Percentiles rank a stretch among this genome's conserved stretches.
Evolutionary conservation across 352 stramenopile species (phyloP).

Genomic region (Globisporangium solare): DNA sequence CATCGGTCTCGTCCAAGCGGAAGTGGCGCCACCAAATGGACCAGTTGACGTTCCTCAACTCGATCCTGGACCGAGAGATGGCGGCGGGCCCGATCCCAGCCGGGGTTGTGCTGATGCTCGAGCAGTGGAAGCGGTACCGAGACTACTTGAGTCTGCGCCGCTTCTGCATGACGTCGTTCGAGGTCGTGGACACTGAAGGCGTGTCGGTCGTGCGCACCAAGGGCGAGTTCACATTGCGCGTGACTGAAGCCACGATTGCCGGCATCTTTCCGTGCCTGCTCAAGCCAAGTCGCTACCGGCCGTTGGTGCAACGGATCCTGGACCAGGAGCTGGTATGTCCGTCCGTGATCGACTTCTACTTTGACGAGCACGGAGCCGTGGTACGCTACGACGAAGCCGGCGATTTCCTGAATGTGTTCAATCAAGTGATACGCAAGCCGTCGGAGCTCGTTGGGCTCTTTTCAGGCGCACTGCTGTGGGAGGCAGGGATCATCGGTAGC

Average conservation of each 20-base stretch:
- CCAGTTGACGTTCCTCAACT: constrained; percentile 9
- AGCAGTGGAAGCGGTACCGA: constrained; percentile 12
- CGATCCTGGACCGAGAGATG: constrained; percentile 10
- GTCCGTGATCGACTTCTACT: constrained; percentile 21
- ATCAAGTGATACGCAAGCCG: background rate
- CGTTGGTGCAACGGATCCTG: constrained; percentile 15
- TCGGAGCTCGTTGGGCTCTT: constrained; percentile 2
- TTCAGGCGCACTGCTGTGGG: constrained; percentile 6
- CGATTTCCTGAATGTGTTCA: constrained; percentile 15
- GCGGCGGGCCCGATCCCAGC: constrained; percentile 4
- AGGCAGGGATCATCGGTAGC: constrained; percentile 2
- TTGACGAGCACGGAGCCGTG: constrained; percentile 17
- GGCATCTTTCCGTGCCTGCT: constrained; percentile 6
- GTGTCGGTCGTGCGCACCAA: constrained; percentile 8
- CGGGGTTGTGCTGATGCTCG: constrained; percentile 7
- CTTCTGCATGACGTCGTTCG: constrained; percentile 6
- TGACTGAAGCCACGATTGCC: constrained; percentile 3
- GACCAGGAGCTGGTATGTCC: constrained; percentile 12
- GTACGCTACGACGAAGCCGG: constrained; percentile 18
- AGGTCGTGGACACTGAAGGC: constrained; percentile 6
- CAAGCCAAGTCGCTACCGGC: background rate
- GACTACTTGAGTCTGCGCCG: constrained; percentile 4
- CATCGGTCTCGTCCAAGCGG: background rate
- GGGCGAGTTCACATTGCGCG: constrained; percentile 6
- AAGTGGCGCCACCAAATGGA: constrained; percentile 4